Evolutionary conservation across 176 grass and related monocot species (phyloP).

Genomic region (Avena sativa): DNA sequence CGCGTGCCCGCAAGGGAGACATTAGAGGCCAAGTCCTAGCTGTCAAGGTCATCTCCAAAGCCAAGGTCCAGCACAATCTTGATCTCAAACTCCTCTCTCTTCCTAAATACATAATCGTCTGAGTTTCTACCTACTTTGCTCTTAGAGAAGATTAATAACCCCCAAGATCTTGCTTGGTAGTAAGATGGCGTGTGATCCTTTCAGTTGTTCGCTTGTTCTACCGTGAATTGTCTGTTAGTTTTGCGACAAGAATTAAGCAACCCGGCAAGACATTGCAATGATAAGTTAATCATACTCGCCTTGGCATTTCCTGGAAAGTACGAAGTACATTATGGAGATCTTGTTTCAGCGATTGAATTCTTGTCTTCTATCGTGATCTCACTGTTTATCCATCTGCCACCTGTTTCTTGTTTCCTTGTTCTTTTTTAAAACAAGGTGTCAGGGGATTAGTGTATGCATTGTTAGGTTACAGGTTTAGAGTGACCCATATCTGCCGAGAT

Average conservation of each 20-base stretch:
- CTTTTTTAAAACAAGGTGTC: background rate
- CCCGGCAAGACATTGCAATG: conserved; percentile 25
- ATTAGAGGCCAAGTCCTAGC: conserved; percentile 83
- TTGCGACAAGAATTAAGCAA: conserved; percentile 39
- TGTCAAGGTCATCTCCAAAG: conserved; percentile 96
- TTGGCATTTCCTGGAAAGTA: conserved; percentile 39
- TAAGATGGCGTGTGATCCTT: conserved; percentile 23
- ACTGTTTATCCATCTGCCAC: conserved; percentile 37
- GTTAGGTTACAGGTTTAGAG: conserved; percentile 30
- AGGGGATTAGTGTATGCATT: conserved; percentile 34
- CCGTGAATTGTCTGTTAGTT: conserved; percentile 12
- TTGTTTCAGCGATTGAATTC: conserved; percentile 43
- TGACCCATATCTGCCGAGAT: conserved; percentile 23
- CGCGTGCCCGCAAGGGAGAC: conserved; percentile 82
- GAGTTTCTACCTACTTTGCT: conserved; percentile 1
- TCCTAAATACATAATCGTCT: conserved; percentile 29
- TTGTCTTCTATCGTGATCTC: conserved; percentile 50
- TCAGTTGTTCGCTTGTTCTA: background rate
- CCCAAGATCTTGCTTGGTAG: background rate
- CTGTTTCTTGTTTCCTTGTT: conserved; percentile 44
- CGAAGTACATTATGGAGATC: conserved; percentile 43
- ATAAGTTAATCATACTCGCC: conserved; percentile 31
- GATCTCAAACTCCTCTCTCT: conserved; percentile 42
- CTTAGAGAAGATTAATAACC: conserved; percentile 10
- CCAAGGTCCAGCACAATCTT: conserved; percentile 66